A percentile compares a stretch with the other conserved stretches of the same genome.
These are phyloP conservation scores for Avena insularis DNA, from an alignment of 176 grass and related monocot species.

Conservation along the genomic window DNA sequence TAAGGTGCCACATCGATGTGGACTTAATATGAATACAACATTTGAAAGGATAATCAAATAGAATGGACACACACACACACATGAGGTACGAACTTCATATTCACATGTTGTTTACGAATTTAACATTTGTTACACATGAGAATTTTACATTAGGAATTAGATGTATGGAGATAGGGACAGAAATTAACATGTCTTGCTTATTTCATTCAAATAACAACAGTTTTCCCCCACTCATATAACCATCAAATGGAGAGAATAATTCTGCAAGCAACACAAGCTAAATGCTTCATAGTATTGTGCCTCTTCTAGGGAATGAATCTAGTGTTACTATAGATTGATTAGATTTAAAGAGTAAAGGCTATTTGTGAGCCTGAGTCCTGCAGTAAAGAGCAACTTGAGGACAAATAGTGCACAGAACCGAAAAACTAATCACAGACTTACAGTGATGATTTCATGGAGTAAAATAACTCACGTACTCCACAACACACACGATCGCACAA, in stretches of 20 bases:
- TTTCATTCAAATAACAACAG: not conserved
- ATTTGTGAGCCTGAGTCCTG: not conserved
- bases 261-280: constrained; percentile 6
- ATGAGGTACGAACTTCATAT: not conserved
- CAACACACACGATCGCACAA: not conserved
- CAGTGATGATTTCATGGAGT: not conserved
- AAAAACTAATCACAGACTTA: not conserved
- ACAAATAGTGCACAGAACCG: not conserved
- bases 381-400: constrained; percentile 13
- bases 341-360: not conserved
- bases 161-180: too few relatives aligned
- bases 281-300: not conserved
- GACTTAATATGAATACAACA: not conserved
- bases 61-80: not conserved
- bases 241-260: not conserved
- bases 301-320: constrained; percentile 2
- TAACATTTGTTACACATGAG: not conserved
- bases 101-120: not conserved
- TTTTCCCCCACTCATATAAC: constrained; percentile 11
- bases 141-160: not conserved
- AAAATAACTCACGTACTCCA: not conserved
- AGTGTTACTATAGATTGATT: constrained; percentile 9
- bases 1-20: not conserved
- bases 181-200: not conserved
- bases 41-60: not conserved